Base-by-base conservation (phyloP, 371 early-diverging fungal species). In the Neoconidiobolus thromboides region DNA sequence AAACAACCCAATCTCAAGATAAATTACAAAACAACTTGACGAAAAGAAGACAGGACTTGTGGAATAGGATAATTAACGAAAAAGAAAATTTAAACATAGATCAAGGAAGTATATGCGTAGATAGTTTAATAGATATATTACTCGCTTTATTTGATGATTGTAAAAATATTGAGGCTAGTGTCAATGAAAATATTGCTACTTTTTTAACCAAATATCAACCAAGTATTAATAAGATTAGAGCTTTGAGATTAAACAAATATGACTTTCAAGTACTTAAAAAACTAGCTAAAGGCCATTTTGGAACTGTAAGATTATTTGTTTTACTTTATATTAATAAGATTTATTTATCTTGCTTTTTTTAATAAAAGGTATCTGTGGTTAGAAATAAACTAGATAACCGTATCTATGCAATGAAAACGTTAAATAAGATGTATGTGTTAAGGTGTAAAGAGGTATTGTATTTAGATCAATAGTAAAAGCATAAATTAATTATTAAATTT, bases 381-480 rank as follows among this genome's bases (percentile, higher is more conserved):
- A 70, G 78, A 39, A 76, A 76, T 51, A 86, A 82, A 54, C 64
- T 70, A 38, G 82, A 86, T 62, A 71, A 76, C 15, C 72, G 78
- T 42, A 76, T 91, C 9, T 98, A 94, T 69, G 98, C 98, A 2
- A 88, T 97, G 90, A 99, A 99, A 66, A 83, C 83, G 4, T 77
- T 95, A 40, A 83, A 84, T 62, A 99, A 99, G 72, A 71, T 77
- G 48, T 83, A 86, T 51, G 72, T 95, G 10, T 71, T 91, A 41
- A 81, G 84, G 2, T 85, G 92, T 60, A 76, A 78, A 58, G 91
- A 90, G 71, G 85, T 80, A 68, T 63, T 71, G 14, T 39, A 0
- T 43, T 49, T 43, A 9, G 37, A 50, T 49, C 14, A 36, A 10
- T 49, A 9, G 54, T 47, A 0, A 3, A 7, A 10, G 39, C 38